Base-by-base conservation (phyloP, 805 yeast species). In the Saturnispora saitoi region DNA sequence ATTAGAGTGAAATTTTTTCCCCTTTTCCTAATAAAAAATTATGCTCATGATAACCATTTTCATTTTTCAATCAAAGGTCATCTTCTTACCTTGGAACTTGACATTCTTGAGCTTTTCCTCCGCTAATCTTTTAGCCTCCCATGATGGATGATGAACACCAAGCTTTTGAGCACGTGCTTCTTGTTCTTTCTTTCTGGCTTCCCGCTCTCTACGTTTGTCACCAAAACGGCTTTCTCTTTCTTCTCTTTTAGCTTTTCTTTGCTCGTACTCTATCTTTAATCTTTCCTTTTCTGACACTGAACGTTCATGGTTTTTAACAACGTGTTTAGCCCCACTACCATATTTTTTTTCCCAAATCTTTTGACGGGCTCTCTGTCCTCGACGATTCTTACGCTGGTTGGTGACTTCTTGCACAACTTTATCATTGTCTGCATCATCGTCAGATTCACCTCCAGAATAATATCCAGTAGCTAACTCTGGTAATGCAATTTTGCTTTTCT, bases 291-390 rank as follows among this genome's bases (percentile, higher is more conserved):
- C 83, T 40, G 74, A 74, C 41, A 65, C 68, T 28, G 69, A 64
- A 38, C 80, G 72, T 43, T 73, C 78, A n/a, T 71, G 66, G 57
- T 86, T 86, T 55, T 80, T 76, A 59, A 77, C 72, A 22, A 90
- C 76, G 64, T 93, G 99, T 49, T 79, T 81, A n/a, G 99, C 99
- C 24, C 72, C 69, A 17, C 65, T 64, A 26, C 98, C 98, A 62
- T 73, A 93, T 64, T 93, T 91, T 67, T 77, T 70, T 62, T 89
- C 99, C 98, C 98, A 93, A 46, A 93, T 88, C 71, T 86, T 84
- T 64, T 91, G 93, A 69, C 99, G 81, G 1, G 97, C 99, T 51
- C 98, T 75, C 70, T 93, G 99, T 24, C 99, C 99, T 65, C 97
- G 80, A 68, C 99, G 76, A 65, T 93, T 93, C 58, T 89, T 88